Conservation (phyloP, 2,329 filamentous ascomycete species). For the Fusarium drepaniforme region DNA sequence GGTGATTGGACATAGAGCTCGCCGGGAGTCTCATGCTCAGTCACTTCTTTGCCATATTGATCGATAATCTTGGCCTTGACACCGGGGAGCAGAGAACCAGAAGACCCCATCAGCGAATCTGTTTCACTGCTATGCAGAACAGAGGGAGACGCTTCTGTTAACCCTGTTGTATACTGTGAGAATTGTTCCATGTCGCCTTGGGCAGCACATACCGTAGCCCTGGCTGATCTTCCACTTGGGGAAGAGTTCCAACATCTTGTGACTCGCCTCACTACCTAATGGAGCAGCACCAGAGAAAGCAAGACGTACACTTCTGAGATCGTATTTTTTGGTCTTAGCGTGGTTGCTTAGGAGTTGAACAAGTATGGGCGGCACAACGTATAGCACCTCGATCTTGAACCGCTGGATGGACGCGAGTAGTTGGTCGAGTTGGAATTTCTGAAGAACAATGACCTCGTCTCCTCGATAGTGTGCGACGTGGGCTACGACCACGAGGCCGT, state of each 20-base stretch:
- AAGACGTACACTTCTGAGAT: conserved; percentile 26
- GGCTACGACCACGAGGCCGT: conserved; percentile 78
- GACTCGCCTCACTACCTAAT: conserved; percentile 75
- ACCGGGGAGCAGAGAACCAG: conserved; percentile 74
- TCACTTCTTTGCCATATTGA: conserved; percentile 75
- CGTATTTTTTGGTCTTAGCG: conserved; percentile 24
- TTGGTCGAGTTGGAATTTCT: conserved; percentile 77
- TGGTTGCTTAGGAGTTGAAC: conserved; percentile 19
- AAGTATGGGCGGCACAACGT: conserved; percentile 32
- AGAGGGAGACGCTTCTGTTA: conserved; percentile 80
- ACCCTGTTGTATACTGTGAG: conserved; percentile 56
- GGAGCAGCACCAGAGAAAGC: conserved; percentile 69
- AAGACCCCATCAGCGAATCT: conserved; percentile 78
- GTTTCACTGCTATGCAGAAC: conserved; percentile 66
- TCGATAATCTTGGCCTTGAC: conserved; percentile 74
- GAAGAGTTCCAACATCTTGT: conserved; percentile 71
- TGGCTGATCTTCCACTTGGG: conserved; percentile 76
- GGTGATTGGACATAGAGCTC: conserved; percentile 85
- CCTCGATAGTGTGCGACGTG: conserved; percentile 77
- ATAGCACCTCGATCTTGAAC: conserved; percentile 34
- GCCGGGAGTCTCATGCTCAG: conserved; percentile 76
- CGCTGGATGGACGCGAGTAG: conserved; percentile 58
- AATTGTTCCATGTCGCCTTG: neutral
- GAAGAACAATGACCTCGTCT: conserved; percentile 78
- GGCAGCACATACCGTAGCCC: conserved; percentile 71